Percentiles rank a stretch among this genome's conserved stretches.
These are phyloP conservation scores for Inonotus hispidus DNA, from an alignment of 1,284 basidiomycete species.

Conservation along the genomic window DNA sequence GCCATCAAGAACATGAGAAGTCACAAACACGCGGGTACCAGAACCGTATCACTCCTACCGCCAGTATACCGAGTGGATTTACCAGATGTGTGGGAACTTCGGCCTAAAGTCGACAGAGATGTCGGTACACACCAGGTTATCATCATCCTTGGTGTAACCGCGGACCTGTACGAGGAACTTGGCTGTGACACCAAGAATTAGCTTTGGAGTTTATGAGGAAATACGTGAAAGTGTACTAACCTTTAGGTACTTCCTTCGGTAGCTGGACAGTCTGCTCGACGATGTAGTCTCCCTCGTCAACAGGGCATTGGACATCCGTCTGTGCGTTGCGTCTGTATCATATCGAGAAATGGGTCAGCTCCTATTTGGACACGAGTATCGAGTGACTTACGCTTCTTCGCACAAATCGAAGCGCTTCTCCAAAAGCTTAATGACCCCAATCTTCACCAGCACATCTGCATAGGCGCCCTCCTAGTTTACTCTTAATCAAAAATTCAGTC, in stretches of 20 bases:
- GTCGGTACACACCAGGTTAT: constrained; percentile 77
- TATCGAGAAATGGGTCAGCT: constrained; percentile 15
- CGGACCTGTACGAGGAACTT: constrained; percentile 76
- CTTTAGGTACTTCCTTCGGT: constrained; percentile 85
- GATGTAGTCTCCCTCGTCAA: constrained; percentile 61
- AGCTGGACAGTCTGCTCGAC: constrained; percentile 78
- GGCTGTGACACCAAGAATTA: constrained; percentile 42
- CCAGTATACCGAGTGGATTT: not conserved
- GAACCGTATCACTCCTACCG: not conserved
- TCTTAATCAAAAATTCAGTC: not conserved
- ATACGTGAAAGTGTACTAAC: constrained; percentile 37
- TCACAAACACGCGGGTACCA: not conserved
- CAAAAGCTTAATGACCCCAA: constrained; percentile 83
- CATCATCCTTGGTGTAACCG: constrained; percentile 75
- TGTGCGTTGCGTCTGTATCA: constrained; percentile 57
- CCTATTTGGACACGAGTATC: not conserved
- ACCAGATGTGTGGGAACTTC: constrained; percentile 22
- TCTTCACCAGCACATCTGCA: constrained; percentile 83
- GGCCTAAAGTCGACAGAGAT: constrained; percentile 72
- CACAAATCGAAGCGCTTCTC: constrained; percentile 83
- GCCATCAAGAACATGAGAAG: not conserved
- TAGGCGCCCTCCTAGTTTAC: constrained; percentile 76
- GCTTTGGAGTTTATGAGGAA: not conserved
- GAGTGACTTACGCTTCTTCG: constrained; percentile 80
- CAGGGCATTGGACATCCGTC: constrained; percentile 72